Evolutionary conservation across 495 filamentous ascomycete genomes (phyloP), one percentile per base, ranked within the genome.

Genomic region (Penicillium verhagenii): DNA sequence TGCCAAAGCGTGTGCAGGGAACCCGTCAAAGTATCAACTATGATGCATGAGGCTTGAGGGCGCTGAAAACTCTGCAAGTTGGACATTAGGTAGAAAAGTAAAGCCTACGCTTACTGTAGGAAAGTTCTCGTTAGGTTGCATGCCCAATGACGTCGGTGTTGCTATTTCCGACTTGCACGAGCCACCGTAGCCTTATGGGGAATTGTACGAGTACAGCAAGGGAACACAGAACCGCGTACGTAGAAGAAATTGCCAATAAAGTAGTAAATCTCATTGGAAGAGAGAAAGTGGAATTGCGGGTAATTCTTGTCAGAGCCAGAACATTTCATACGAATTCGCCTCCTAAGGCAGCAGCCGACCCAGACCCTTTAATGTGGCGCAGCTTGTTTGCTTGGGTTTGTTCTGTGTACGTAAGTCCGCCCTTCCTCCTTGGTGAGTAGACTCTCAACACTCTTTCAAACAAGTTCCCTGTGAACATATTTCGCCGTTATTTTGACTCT

Each of bases 81-180:
- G n/a, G n/a, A n/a, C 14, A 45, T 24, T 43, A 4, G 24, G 52
- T 14, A 46, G n/a, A 31, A 43, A 8, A 31, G 20, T 28, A 45
- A 33, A 28, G 20, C 13, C 6, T 21, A 23, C 35, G 49, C 44
- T 46, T 42, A 47, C 37, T n/a, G n/a, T n/a, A n/a, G n/a, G 44
- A 23, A 43, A 18, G 14, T 16, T 2, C n/a, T n/a, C 18, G 4
- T 21, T 24, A 19, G 25, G n/a, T n/a, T 16, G 25, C 20, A 67
- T 67, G 65, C 59, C 62, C 47, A 63, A 68, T 68, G 65, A 68
- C 65, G 65, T 68, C 62, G 62, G 39, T 63, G 65, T 49, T 61
- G 44, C 59, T 65, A 65, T 66, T 63, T 56, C 56, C 54, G 33
- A 63, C 26, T 19, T 52, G 54, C 62, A 58, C 53, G 43, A 63